These are phyloP conservation scores for Fistulifera solaris DNA, from an alignment of 108 stramenopile species.

Conservation along the genomic window DNA sequence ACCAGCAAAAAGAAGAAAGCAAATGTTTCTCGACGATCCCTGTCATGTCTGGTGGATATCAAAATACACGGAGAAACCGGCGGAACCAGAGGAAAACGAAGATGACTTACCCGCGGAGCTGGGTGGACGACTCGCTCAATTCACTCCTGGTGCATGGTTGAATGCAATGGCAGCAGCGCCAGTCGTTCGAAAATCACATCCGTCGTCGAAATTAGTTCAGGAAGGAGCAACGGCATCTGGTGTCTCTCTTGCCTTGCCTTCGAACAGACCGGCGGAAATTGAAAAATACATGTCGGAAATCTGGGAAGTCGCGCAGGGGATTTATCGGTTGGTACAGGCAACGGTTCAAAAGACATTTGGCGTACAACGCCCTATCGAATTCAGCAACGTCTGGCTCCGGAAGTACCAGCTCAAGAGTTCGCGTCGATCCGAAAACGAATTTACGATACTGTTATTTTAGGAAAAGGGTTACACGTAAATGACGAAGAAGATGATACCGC, in stretches of 20 bases:
- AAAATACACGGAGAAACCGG: background rate
- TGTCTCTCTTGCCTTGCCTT: too few relatives aligned
- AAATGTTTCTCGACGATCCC: too few relatives aligned
- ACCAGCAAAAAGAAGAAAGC: too few relatives aligned
- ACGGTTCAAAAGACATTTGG: constrained; percentile 67
- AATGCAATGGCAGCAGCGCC: too few relatives aligned
- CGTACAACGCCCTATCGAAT: constrained; percentile 75
- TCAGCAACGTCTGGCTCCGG: constrained; percentile 61
- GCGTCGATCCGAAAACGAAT: constrained; percentile 57
- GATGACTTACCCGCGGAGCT: background rate
- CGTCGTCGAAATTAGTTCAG: too few relatives aligned
- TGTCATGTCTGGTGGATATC: background rate
- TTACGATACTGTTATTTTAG: constrained; percentile 75
- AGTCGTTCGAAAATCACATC: too few relatives aligned
- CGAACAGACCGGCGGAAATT: constrained; percentile 10
- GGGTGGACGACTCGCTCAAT: too few relatives aligned
- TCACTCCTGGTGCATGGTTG: too few relatives aligned
- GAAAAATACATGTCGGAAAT: constrained; percentile 8
- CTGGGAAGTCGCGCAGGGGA: constrained; percentile 16
- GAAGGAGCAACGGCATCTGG: too few relatives aligned
- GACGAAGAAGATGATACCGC: constrained; percentile 41
- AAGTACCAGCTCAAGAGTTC: constrained; percentile 51
- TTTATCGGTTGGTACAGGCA: constrained; percentile 24
- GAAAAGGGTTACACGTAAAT: constrained; percentile 43
- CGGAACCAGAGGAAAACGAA: constrained; percentile 1